Conservation (phyloP, 148 eudicot genomes). For the Vaccinium vitisidaea region DNA sequence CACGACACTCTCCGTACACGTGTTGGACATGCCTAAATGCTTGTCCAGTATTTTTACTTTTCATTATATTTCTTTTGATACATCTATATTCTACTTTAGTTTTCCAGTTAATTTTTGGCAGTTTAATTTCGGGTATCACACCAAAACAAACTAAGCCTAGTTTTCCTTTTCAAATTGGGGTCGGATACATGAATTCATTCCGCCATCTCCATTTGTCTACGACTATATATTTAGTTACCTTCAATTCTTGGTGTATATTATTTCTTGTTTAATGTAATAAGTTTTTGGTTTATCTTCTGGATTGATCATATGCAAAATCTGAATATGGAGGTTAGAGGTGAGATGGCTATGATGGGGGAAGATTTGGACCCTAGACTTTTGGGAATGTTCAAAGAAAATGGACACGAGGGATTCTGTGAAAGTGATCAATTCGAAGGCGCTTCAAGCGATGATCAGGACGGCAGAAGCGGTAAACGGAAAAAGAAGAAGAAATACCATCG, state of each 20-base stretch:
- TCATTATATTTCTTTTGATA: no score
- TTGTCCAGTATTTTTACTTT: neutral
- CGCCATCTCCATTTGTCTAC: neutral
- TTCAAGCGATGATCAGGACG: slow-evolving; percentile 40
- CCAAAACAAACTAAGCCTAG: neutral
- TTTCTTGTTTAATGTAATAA: neutral
- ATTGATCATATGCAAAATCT: slow-evolving; percentile 21
- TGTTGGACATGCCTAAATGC: neutral
- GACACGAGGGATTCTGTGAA: slow-evolving; percentile 41
- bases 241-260: neutral
- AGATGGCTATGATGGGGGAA: slow-evolving; percentile 44
- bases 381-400: slow-evolving; percentile 41
- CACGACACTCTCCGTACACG: neutral
- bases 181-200: neutral
- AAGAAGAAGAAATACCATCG: slow-evolving; percentile 66
- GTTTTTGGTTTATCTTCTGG: neutral
- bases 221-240: neutral
- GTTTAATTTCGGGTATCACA: neutral
- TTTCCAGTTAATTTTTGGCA: neutral
- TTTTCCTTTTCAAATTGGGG: neutral
- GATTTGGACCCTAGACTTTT: slow-evolving; percentile 34
- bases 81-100: neutral
- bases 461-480: slow-evolving; percentile 18
- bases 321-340: slow-evolving; percentile 58
- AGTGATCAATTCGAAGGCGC: slow-evolving; percentile 61